Evolutionary conservation across 1,284 basidiomycete species (phyloP), one percentile per base, ranked within the genome.

Genomic region (Thecaphora frezii): DNA sequence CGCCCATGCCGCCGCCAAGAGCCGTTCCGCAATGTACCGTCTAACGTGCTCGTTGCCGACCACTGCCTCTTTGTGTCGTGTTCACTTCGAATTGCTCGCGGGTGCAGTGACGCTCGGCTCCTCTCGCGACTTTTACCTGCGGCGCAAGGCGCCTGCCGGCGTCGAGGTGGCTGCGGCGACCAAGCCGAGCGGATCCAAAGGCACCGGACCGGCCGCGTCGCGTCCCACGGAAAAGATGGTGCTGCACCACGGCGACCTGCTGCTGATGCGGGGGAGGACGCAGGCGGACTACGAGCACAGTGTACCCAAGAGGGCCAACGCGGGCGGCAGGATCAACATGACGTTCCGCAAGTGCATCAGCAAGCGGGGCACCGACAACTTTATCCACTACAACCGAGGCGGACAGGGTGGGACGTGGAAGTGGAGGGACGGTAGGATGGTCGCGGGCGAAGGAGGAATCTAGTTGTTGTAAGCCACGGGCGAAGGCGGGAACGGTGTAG

Each of bases 241-340:
- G 5, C 53, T 81, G 37, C 53, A 66, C 14, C 68, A 74, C 39
- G 80, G 80, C 19, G 79, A 79, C 50, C 73, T 81, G 67, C 69
- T 81, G 14, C 66, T 81, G 21, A 81, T 81, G 80, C 66, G 76
- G 14, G 80, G 80, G 1, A 64, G 47, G 33, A 81, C 80, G 5
- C 80, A 81, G 51, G 64, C 71, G 37, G 71, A 78, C 23, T 81
- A 78, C 79, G 63, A 80, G 43, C 80, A 81, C 58, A 67, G 71
- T 36, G 70, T 81, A 9, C 80, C 80, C 1, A 81, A 81, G 53
- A 55, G 80, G 9, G 73, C 70, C 8, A 73, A 69, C 33, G 48
- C 36, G 28, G 69, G 70, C 19, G 76, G 76, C 19, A 56, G 80
- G 42, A 81, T 81, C 57, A 81, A 81, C 60, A 68, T 81, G 47